These are phyloP conservation scores for Backusella australiensis DNA, from an alignment of 192 early-diverging fungal species.

Conservation along the genomic window DNA sequence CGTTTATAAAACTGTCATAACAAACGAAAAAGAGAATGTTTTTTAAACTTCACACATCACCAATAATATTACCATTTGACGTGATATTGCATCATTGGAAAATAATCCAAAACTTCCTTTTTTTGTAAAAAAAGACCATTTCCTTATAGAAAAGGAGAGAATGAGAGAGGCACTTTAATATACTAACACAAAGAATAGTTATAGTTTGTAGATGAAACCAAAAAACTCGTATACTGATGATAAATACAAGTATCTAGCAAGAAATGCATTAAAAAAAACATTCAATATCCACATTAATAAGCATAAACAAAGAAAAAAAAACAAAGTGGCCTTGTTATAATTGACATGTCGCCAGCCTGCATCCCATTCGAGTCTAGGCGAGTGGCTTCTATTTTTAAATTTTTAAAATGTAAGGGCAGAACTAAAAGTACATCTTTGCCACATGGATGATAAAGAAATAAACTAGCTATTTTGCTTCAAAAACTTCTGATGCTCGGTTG, in stretches of 20 bases:
- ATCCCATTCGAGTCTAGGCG: neutral
- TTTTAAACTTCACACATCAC: too few relatives aligned
- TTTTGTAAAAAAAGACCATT: too few relatives aligned
- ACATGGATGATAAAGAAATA: neutral
- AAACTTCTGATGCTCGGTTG: neutral
- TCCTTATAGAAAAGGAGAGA: neutral
- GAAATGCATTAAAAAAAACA: too few relatives aligned
- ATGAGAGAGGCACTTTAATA: neutral
- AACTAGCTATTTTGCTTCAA: neutral
- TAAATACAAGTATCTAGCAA: neutral
- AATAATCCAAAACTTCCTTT: neutral
- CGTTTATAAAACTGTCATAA: too few relatives aligned
- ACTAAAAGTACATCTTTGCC: neutral
- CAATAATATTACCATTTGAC: too few relatives aligned
- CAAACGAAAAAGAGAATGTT: too few relatives aligned
- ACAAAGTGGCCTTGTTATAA: too few relatives aligned
- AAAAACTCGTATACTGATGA: neutral
- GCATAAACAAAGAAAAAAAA: neutral
- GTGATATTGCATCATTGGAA: neutral
- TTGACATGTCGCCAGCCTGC: neutral
- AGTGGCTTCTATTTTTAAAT: neutral
- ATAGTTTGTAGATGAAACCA: neutral
- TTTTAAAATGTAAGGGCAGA: neutral
- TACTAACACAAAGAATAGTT: neutral
- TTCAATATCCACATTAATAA: neutral